Base-by-base conservation (phyloP, 495 filamentous ascomycete species). In the Lichina pygmaea region DNA sequence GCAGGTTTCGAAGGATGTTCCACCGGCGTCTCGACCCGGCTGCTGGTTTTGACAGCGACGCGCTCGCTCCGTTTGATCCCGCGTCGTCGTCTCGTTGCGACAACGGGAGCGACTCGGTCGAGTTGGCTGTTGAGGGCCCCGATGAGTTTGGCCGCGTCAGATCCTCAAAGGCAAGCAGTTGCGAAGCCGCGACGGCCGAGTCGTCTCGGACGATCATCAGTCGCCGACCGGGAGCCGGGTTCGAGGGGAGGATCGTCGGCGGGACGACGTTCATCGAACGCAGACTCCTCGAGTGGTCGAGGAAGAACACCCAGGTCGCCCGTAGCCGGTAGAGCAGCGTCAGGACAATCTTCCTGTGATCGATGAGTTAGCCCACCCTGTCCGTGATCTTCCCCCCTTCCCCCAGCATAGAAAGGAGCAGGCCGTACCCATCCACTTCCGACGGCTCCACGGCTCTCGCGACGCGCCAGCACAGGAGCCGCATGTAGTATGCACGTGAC, bases 401-500 rank as follows among this genome's bases (percentile, higher is more conserved):
- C n/a, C n/a, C n/a, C n/a, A n/a, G n/a, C 34, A 41, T 8, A 30
- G 40, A 34, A 43, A 48, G 12, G 17, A 40, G 34, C 32, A 15
- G 39, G 45, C 65, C 79, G 68, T 65, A 86, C 79, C 64, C 62
- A 52, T 94, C 82, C 40, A 77, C 54, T 33, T 70, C 65, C 34
- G 72, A 72, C 7, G 70, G 66, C 42, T 70, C 71, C 6, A 74
- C 81, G 49, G 79, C 81, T 47, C 89, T 67, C 47, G 76, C 89
- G 10, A 95, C 54, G 37, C 91, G 75, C 89, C 89, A 97, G 60
- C 86, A 93, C 12, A 93, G 57, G 34, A 97, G 57, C 36, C 89
- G 82, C 73, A 93, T 89, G 55, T 76, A 95, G 58, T 95, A 97
- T 13, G 85, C 81, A 49, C 89, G 72, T 31, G 93, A 85, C 89